A percentile compares a stretch with the other conserved stretches of the same genome.
Conservation (phyloP, 1,139 yeast species). For the Meyerozyma athensensis region DNA sequence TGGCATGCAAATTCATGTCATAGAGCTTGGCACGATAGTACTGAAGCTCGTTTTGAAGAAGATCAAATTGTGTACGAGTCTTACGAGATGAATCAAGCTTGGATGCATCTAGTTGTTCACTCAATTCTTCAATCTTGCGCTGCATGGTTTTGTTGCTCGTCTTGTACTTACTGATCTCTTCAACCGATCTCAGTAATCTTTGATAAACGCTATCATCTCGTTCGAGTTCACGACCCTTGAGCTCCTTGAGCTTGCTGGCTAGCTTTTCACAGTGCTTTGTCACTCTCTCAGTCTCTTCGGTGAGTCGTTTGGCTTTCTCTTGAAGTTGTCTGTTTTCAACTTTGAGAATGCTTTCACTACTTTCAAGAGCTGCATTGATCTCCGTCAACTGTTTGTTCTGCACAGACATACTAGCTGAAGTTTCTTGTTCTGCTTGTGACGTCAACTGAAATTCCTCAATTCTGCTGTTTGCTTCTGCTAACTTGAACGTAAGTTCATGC, state of each 20-base stretch:
- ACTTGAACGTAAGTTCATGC: constrained; percentile 19
- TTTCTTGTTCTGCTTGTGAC: constrained; percentile 11
- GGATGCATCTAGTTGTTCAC: constrained; percentile 10
- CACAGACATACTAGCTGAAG: constrained; percentile 6
- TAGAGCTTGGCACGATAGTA: constrained; percentile 36
- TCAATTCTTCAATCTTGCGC: constrained; percentile 17
- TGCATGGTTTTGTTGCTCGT: constrained; percentile 15
- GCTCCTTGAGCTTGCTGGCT: constrained; percentile 25
- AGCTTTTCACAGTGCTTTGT: constrained; percentile 28
- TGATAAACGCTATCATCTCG: constrained; percentile 1
- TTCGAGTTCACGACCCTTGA: constrained; percentile 9
- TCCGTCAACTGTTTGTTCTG: constrained; percentile 8
- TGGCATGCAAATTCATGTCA: constrained; percentile 33
- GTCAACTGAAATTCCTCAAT: constrained; percentile 10
- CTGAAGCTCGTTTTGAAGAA: constrained; percentile 24
- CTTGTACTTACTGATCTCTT: constrained; percentile 13
- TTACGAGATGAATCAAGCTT: constrained; percentile 4
- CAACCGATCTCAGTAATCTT: constrained; percentile 8
- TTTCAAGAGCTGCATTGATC: constrained; percentile 11
- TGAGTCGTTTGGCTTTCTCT: constrained; percentile 16
- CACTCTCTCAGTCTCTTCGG: constrained; percentile 22
- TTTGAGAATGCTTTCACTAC: constrained; percentile 15
- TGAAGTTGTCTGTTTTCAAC: constrained; percentile 21
- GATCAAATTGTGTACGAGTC: constrained; percentile 4
- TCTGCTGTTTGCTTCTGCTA: constrained; percentile 15